Conservation (phyloP, 2,329 filamentous ascomycete species). For the Bipolaris zeicola region DNA sequence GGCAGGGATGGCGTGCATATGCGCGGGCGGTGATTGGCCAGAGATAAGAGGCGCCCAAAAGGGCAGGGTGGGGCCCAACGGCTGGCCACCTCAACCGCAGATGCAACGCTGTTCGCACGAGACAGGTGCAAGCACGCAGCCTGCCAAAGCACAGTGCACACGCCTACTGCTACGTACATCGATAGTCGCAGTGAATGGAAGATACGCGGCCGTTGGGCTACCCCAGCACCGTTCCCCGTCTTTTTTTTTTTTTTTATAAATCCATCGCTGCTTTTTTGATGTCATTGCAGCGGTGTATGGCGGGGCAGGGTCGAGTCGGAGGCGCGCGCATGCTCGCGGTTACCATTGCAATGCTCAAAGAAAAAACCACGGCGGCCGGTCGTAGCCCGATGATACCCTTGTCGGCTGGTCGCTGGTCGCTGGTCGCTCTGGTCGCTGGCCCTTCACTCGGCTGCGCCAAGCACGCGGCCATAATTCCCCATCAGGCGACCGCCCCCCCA, state of each 20-base stretch:
- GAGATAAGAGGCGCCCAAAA: constrained; percentile 32
- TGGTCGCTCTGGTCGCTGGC: too few species aligned
- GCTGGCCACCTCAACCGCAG: constrained; percentile 9
- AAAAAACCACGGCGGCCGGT: constrained; percentile 15
- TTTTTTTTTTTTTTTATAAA: neutral
- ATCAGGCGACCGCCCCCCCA: constrained; percentile 13
- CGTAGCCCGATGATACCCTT: constrained; percentile 14
- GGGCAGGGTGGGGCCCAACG: constrained; percentile 18
- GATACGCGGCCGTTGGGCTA: neutral
- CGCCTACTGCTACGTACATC: neutral
- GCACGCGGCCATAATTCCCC: constrained; percentile 13
- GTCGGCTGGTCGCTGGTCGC: neutral
- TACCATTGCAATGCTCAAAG: constrained; percentile 9
- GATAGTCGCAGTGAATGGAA: neutral
- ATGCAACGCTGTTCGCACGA: neutral
- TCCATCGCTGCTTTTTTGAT: neutral
- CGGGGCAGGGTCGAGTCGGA: neutral
- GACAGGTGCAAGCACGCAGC: neutral
- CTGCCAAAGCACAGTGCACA: neutral
- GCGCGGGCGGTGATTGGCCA: constrained; percentile 28
- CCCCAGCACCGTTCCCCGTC: neutral
- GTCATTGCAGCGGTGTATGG: neutral
- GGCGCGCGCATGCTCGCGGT: neutral
- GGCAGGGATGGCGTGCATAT: constrained; percentile 7
- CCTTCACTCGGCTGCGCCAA: constrained; percentile 10